Base-by-base conservation (phyloP, 768 basidiomycete genomes). In the Lentinula sp. region DNA sequence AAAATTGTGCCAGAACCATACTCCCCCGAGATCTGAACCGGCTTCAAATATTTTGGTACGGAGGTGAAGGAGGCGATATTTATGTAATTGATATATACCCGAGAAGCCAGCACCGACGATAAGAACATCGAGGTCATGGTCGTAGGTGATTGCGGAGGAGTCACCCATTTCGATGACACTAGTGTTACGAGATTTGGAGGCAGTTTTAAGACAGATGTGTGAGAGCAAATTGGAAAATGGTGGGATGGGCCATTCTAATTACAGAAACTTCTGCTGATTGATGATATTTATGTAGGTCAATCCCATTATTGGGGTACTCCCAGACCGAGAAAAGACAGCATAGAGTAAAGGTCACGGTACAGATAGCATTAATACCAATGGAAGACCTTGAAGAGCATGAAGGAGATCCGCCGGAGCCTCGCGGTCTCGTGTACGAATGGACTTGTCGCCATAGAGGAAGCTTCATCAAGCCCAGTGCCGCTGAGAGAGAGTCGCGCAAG, bases 81-180 rank as follows among this genome's bases (percentile, higher is more conserved):
- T 15, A 31, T 53, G 34, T n/a, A 61, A 53, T 16, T 55, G 60
- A 43, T 71, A 67, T 15, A 67, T 43, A 9, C 70, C 70, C n/a
- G 63, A 58, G 52, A 71, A 70, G 11, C 70, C 70, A 18, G 67
- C 69, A 4, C 70, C 70, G 18, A 71, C 66, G 50, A 71, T 55
- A 23, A 71, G 66, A 43, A 66, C 65, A 58, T 71, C 70, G 43
- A 61, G 60, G 35, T 56, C 60, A 31, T 46, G 34, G 18, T 59
- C 57, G 56, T 43, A 43, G 59, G 15, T n/a, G 7, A 10, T 18
- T 50, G 32, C 8, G 15, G 49, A 52, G 11, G 31, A 35, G 56
- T 23, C 40, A 37, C 45, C 32, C 57, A 59, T 59, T 13, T 10
- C 54, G n/a, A 35, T 7, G 2, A 35, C 28, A 53, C 37, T 13